Conservation (phyloP, 108 stramenopile genomes). For the Cylindrotheca fusiformis region DNA sequence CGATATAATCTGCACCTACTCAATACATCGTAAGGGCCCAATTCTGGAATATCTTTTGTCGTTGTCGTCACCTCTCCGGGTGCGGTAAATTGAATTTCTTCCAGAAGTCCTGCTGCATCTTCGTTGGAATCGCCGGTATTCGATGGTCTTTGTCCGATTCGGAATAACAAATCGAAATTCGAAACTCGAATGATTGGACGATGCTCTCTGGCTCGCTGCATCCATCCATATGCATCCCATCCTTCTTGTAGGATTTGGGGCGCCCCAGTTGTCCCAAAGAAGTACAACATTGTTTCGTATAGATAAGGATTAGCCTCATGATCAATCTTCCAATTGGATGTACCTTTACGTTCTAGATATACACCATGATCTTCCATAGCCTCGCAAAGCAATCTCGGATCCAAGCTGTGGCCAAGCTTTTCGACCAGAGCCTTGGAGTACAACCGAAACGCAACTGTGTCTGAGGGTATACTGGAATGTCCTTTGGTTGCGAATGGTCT, state of each 20-base stretch:
- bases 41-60: slow-evolving; percentile 21
- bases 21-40: slow-evolving; percentile 61
- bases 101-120: background rate
- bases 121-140: background rate
- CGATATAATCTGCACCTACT: slow-evolving; percentile 25
- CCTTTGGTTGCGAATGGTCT: slow-evolving; percentile 20
- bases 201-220: slow-evolving; percentile 44
- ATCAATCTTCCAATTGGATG: slow-evolving; percentile 85
- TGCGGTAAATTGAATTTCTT: slow-evolving; percentile 68
- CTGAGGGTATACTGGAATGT: slow-evolving; percentile 58
- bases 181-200: slow-evolving; percentile 59
- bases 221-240: slow-evolving; percentile 77
- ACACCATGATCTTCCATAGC: slow-evolving; percentile 71
- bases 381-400: slow-evolving; percentile 45
- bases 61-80: slow-evolving; percentile 57
- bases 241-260: slow-evolving; percentile 43
- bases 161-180: slow-evolving; percentile 81
- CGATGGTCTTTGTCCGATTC: slow-evolving; percentile 11
- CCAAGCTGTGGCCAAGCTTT: slow-evolving; percentile 77
- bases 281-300: slow-evolving; percentile 86
- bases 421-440: slow-evolving; percentile 72
- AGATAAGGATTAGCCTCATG: slow-evolving; percentile 45
- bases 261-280: slow-evolving; percentile 75
- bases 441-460: slow-evolving; percentile 64
- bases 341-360: slow-evolving; percentile 42